Base-by-base conservation (phyloP, 352 stramenopile genomes). In the Thraustotheca clavata region DNA sequence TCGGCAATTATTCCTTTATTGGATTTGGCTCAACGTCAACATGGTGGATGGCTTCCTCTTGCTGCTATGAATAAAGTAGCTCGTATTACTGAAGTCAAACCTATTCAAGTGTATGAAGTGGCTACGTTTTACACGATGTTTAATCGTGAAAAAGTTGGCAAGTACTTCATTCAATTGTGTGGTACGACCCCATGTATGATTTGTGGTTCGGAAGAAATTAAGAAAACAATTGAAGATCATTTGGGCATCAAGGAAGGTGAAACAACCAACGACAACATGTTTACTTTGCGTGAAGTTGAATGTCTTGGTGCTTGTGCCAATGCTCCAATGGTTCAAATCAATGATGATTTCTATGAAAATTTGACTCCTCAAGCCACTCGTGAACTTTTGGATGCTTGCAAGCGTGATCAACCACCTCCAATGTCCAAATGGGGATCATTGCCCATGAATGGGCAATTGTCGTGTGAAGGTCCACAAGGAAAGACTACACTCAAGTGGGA, bases 51-150 rank as follows among this genome's bases (percentile, higher is more conserved):
- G 92, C 85, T 99, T 35, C 95, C 96, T 6, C 79, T 99, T 7
- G 94, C 96, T 22, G 97, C 97, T 50, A 99, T 99, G 96, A 96
- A 99, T 79, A 99, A 99, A 79, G 97, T 99, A 24, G 91, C 96
- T n/a, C 87, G 96, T 69, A 98, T 99, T 62, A 89, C 98, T n/a
- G 96, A 96, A 33, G 83, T 89, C 39, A 89, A 95, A 68, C 91
- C 95, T 43, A 98, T 98, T 48, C 87, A 96, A 61, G 97, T 99
- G 11, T 99, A 99, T 74, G 96, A 99, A 73, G 97, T 99, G 24
- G 97, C 97, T 20, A 98, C 94, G 34, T 99, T 99, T 75, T 99
- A 99, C 86, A 99, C 97, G 70, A 99, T 99, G 97, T 99, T 99
- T 80, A 99, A 93, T 77, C 71, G 89, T 46, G 93, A 97, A 67